Evolutionary conservation across 129 eudicot genomes (phyloP).

Genomic region (Arctium minus): DNA sequence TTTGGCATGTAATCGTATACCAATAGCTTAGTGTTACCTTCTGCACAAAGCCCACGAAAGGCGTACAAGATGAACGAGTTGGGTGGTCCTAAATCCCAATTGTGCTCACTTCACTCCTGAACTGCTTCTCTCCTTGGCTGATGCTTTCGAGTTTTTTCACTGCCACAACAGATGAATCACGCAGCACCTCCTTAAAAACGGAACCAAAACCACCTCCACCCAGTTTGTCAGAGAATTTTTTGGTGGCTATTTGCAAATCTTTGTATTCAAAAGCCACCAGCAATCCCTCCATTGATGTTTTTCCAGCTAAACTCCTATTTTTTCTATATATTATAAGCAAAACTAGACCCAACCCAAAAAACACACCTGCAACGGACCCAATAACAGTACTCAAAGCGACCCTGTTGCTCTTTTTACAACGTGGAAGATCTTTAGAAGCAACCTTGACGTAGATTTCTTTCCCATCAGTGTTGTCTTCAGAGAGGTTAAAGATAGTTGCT

Average conservation of each 20-base stretch:
- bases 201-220: conserved; percentile 70
- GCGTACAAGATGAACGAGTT: conserved; percentile 67
- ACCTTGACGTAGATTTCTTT: conserved; percentile 38
- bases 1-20: conserved; percentile 70
- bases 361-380: conserved; percentile 25
- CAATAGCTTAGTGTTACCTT: conserved; percentile 47
- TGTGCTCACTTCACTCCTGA: conserved; percentile 66
- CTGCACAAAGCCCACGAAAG: conserved; percentile 67
- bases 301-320: conserved; percentile 4
- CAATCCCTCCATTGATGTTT: conserved; percentile 43
- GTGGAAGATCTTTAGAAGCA: conserved; percentile 47
- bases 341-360: conserved; percentile 31
- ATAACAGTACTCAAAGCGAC: conserved; percentile 27
- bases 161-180: conserved; percentile 36
- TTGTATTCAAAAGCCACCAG: conserved; percentile 49
- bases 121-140: conserved; percentile 44
- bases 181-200: conserved; percentile 45
- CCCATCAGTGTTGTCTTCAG: conserved; percentile 44
- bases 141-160: no score
- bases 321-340: conserved; percentile 25
- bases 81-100: conserved; percentile 50
- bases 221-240: conserved; percentile 46
- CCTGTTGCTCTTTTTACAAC: conserved; percentile 9
- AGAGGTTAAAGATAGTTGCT: conserved; percentile 30
- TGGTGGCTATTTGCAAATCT: conserved; percentile 54